Evolutionary conservation across 192 early-diverging fungal species (phyloP).

Genomic region (Umbelopsis isabellina): DNA sequence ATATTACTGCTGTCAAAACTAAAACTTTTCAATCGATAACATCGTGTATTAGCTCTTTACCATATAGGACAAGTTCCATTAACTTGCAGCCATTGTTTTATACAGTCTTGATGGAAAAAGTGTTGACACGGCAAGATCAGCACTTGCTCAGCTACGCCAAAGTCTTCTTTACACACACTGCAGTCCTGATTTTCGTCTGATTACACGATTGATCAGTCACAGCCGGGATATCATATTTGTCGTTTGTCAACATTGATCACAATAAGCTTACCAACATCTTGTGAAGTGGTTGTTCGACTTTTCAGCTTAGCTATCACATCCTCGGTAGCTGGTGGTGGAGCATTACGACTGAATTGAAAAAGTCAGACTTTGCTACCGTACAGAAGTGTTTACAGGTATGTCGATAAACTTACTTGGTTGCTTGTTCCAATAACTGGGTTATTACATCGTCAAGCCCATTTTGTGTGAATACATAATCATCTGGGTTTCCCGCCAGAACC

Average conservation of each 20-base stretch:
- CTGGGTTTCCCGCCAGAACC: slow-evolving; percentile 53
- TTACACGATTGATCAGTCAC: neutral
- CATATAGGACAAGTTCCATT: slow-evolving; percentile 84
- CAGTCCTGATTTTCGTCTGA: slow-evolving; percentile 49
- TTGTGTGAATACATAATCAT: slow-evolving; percentile 89
- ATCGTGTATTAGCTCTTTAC: neutral
- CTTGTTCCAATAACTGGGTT: slow-evolving; percentile 80
- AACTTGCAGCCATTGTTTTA: slow-evolving; percentile 73
- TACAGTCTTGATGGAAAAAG: slow-evolving; percentile 71
- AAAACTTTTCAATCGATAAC: too few species aligned
- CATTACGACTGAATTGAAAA: slow-evolving; percentile 52
- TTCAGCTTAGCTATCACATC: slow-evolving; percentile 72
- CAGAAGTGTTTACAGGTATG: too few species aligned
- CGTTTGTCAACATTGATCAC: too few species aligned
- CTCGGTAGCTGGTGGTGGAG: slow-evolving; percentile 82
- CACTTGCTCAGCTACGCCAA: slow-evolving; percentile 52
- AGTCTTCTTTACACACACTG: slow-evolving; percentile 77
- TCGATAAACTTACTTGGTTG: slow-evolving; percentile 47
- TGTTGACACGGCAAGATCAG: slow-evolving; percentile 71
- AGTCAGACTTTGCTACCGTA: neutral
- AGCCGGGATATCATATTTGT: neutral
- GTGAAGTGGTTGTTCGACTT: slow-evolving; percentile 48
- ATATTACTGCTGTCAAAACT: too few species aligned
- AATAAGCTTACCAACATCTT: slow-evolving; percentile 50
- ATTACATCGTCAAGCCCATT: slow-evolving; percentile 87